Evolutionary conservation across 1,284 basidiomycete species (phyloP), one percentile per base, ranked within the genome.

Genomic region (Trichosporon ovoides): DNA sequence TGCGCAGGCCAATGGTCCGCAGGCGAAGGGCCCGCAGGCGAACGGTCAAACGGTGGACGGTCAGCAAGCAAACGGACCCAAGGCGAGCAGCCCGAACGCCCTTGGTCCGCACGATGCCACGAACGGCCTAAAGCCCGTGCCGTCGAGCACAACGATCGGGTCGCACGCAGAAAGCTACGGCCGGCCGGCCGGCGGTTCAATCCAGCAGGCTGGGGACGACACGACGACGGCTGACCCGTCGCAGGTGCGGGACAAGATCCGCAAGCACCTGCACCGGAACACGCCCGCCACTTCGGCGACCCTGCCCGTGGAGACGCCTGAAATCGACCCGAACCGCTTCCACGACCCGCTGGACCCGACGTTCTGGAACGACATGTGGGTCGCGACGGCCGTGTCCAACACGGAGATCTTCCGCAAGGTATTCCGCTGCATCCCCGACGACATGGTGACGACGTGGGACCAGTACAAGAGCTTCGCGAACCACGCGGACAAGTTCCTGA

Each of bases 381-480:
- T 89, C 6, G 85, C 89, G 5, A 84, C 84, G 54, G 90, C 91
- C 2, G 83, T 85, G 48, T 86, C 90, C 68, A 95, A 94, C 71
- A 97, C 93, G 60, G 89, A 94, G 73, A 91, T 95, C 62, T 95
- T 85, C 78, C 86, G 91, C 57, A 93, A 89, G 73, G 91, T 96
- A 1, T 97, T 97, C 80, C 87, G 91, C 69, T 87, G 88, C 51
- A 81, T 92, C 64, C 93, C 93, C 4, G 93, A 96, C 72, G 92
- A 97, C 73, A 79, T 87, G 14, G 84, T 96, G 55, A 88, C 87
- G 1, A 93, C 91, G 0, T 97, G 93, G 94, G 91, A 92, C 68
- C 88, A 91, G 70, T 95, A 95, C 79, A 93, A 87, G 72, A 87
- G 92, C 60, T 95, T 90, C 61, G 73, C 72, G 38, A 77, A 82